Evolutionary conservation across 75 land plant genomes (phyloP).

Genomic region (Cunninghamia lanceolata): DNA sequence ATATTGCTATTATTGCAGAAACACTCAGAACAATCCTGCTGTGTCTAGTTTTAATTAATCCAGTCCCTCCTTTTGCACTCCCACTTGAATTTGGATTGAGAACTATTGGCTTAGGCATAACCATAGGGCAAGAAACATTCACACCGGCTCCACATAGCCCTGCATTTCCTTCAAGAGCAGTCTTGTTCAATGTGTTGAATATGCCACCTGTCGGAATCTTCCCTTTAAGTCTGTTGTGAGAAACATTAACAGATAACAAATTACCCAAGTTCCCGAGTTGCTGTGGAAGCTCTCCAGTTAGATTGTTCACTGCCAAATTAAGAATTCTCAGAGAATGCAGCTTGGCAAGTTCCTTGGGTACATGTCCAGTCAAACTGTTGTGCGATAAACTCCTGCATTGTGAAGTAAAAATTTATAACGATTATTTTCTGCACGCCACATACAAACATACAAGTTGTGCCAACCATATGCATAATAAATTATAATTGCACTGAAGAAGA

Average conservation of each 20-base stretch:
- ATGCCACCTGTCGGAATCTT: slow-evolving; percentile 70
- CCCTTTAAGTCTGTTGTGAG: slow-evolving; percentile 78
- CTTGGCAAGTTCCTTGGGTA: slow-evolving; percentile 63
- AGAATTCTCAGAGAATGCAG: slow-evolving; percentile 54
- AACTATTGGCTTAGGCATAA: slow-evolving; percentile 86
- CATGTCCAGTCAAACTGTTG: slow-evolving; percentile 67
- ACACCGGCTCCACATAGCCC: slow-evolving; percentile 74
- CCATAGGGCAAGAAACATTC: slow-evolving; percentile 59
- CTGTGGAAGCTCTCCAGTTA: slow-evolving; percentile 70
- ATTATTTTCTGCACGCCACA: background rate
- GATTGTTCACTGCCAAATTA: slow-evolving; percentile 72
- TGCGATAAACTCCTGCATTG: slow-evolving; percentile 54
- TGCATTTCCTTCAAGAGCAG: slow-evolving; percentile 67
- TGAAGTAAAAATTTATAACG: background rate
- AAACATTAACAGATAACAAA: slow-evolving; percentile 64
- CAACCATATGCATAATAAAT: background rate
- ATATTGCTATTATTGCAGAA: slow-evolving; percentile 86
- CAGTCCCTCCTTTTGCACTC: slow-evolving; percentile 12
- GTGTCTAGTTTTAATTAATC: slow-evolving; percentile 24
- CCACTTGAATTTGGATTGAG: slow-evolving; percentile 72
- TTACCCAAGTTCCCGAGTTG: slow-evolving; percentile 60
- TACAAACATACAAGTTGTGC: background rate
- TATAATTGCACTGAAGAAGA: background rate
- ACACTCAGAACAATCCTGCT: slow-evolving; percentile 78
- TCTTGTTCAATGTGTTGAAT: slow-evolving; percentile 57